A percentile compares a stretch with the other conserved stretches of the same genome.
Evolutionary conservation across 768 basidiomycete genomes (phyloP).

Genomic region (Collybia sordida): DNA sequence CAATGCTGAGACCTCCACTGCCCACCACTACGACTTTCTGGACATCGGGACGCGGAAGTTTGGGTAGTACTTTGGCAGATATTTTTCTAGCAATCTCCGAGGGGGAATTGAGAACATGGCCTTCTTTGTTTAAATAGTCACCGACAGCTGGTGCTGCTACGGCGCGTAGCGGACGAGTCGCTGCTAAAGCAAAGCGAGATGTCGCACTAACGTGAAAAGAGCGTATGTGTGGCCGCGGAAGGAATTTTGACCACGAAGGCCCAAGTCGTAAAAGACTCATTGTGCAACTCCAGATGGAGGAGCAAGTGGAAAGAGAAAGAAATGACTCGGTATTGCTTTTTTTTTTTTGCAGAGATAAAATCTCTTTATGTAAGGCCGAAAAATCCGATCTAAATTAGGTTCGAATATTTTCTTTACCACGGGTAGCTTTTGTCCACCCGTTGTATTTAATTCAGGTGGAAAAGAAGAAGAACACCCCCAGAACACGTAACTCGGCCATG

Average conservation of each 20-base stretch:
- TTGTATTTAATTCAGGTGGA: too few relatives aligned
- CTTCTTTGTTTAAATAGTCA: slow-evolving; percentile 61
- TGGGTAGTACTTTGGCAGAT: slow-evolving; percentile 92
- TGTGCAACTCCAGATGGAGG: slow-evolving; percentile 15
- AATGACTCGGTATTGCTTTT: slow-evolving; percentile 17
- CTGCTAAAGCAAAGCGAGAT: slow-evolving; percentile 35
- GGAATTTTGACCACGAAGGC: slow-evolving; percentile 32
- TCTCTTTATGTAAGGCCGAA: not conserved
- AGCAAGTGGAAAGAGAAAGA: slow-evolving; percentile 9
- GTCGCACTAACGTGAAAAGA: slow-evolving; percentile 49
- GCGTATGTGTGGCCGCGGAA: slow-evolving; percentile 37
- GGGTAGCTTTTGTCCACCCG: too few relatives aligned
- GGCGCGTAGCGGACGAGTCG: slow-evolving; percentile 57
- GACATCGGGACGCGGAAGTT: slow-evolving; percentile 87
- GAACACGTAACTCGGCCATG: too few relatives aligned
- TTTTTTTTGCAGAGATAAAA: not conserved
- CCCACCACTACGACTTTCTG: slow-evolving; percentile 96
- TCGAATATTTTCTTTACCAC: slow-evolving; percentile 2
- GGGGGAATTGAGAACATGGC: slow-evolving; percentile 87
- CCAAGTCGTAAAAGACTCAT: slow-evolving; percentile 46
- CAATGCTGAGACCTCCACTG: slow-evolving; percentile 93
- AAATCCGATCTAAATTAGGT: slow-evolving; percentile 13
- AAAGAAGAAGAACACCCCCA: too few relatives aligned
- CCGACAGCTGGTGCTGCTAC: slow-evolving; percentile 78
- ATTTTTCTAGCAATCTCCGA: slow-evolving; percentile 93